phyloP scores from a whole-genome alignment of 2,329 filamentous ascomycete species.

The Daldinia sp. region DNA sequence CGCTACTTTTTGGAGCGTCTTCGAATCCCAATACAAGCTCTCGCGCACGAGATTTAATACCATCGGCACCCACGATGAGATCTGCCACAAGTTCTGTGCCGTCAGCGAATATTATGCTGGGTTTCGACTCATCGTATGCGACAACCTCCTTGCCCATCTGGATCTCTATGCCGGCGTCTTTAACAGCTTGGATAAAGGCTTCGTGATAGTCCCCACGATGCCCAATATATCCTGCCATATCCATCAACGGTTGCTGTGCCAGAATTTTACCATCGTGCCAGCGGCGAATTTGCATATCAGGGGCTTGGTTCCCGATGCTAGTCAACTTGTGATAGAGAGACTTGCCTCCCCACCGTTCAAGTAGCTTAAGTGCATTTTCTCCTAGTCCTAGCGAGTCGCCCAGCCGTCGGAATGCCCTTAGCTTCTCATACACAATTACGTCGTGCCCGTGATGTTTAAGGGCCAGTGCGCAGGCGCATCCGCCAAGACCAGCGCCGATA shows the following conservation, averaged over 20 bases:
- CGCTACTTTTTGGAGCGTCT: slow-evolving; percentile 60
- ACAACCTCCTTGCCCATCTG: slow-evolving; percentile 52
- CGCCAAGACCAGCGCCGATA: slow-evolving; percentile 59
- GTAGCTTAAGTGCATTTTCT: slow-evolving; percentile 56
- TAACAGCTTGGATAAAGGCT: slow-evolving; percentile 51
- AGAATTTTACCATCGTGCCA: slow-evolving; percentile 58
- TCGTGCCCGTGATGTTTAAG: slow-evolving; percentile 56
- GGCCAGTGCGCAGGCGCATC: slow-evolving; percentile 58
- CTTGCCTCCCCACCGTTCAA: slow-evolving; percentile 54
- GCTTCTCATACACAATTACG: slow-evolving; percentile 55
- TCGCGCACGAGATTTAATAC: slow-evolving; percentile 58
- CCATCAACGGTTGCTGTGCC: slow-evolving; percentile 57
- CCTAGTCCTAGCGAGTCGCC: slow-evolving; percentile 57
- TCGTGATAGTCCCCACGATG: slow-evolving; percentile 56
- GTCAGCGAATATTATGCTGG: slow-evolving; percentile 47
- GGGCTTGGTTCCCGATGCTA: slow-evolving; percentile 56
- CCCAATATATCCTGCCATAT: slow-evolving; percentile 59
- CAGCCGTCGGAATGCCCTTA: slow-evolving; percentile 53
- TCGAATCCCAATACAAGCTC: slow-evolving; percentile 60
- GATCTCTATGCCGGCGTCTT: slow-evolving; percentile 51
- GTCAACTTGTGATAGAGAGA: slow-evolving; percentile 49
- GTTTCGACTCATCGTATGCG: slow-evolving; percentile 49
- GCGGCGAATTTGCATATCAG: slow-evolving; percentile 57
- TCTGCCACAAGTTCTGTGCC: slow-evolving; percentile 53
- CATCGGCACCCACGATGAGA: slow-evolving; percentile 60